Evolutionary conservation across 2,329 filamentous ascomycete genomes (phyloP), one percentile per base, ranked within the genome.

Genomic region (Penicillium decumbens): DNA sequence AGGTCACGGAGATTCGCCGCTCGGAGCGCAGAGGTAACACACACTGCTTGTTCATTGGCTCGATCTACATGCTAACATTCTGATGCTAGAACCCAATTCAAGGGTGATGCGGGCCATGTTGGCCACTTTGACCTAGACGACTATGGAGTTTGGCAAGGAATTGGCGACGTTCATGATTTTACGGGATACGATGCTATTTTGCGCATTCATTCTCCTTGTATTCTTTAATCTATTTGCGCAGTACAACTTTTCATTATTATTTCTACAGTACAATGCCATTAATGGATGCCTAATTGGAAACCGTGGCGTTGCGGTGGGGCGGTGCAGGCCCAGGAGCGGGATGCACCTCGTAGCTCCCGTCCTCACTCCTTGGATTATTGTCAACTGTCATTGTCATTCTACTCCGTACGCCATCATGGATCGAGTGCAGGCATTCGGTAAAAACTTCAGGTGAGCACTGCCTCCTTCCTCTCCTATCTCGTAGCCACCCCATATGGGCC

Each of bases 21-120:
- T 89, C 87, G 78, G 89, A 96, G 75, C 86, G 86, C 78, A 93
- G 88, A 90, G 90, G 91, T 95, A 93, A 35, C 41, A 23, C 12
- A 1, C 4, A 9, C n/a, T 10, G 5, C 9, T 27, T 27, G 6
- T 4, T 8, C 7, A 9, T 15, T 25, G 6, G 20, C 33, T n/a
- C 5, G 20, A 5, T 33, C 4, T 41, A 32, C n/a, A 51, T 58
- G 38, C 54, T 62, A 25, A 62, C 43, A 18, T 30, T 39, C 30
- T 42, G 53, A 4, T 27, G n/a, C 48, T 69, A 88, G 85, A 79
- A 63, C 84, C 85, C 42, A 79, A 80, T 54, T 81, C 85, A 49
- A 75, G 73, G 49, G 69, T 87, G 55, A 70, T 89, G 67, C 81
- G 80, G 63, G 83, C 84, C 44, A 87, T 88, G 84, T 74, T 89